A percentile compares a stretch with the other conserved stretches of the same genome.
Evolutionary conservation across 148 eudicot species (phyloP).

Genomic region (Silene uniflora): DNA sequence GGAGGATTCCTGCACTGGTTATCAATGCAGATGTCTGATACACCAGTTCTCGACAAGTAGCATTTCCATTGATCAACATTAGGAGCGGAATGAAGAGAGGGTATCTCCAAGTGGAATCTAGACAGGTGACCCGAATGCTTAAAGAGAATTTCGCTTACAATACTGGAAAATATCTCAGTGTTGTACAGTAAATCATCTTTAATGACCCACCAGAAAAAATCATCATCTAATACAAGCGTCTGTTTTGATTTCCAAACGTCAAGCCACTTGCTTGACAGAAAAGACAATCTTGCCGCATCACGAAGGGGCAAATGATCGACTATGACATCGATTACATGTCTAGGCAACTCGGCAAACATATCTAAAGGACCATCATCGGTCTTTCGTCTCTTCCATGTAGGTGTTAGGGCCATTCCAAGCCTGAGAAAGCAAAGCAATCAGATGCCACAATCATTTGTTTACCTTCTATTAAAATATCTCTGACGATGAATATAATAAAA

Average conservation of each 20-base stretch:
- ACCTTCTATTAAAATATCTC: too few species aligned
- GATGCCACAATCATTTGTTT: too few species aligned
- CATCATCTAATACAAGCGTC: not conserved
- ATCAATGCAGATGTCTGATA: conserved; percentile 22
- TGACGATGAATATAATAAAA: not conserved
- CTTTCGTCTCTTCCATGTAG: not conserved
- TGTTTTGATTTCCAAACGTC: not conserved
- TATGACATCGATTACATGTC: not conserved
- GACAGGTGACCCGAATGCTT: not conserved
- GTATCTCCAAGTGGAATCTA: not conserved
- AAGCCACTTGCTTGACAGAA: not conserved
- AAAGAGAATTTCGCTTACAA: conserved; percentile 1
- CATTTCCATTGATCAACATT: conserved; percentile 23
- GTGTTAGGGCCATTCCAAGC: not conserved
- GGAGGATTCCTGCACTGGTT: not conserved
- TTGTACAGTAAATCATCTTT: not conserved
- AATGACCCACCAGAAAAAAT: not conserved
- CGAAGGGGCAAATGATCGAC: not conserved
- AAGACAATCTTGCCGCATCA: not conserved
- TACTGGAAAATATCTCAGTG: not conserved
- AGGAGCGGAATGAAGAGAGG: not conserved
- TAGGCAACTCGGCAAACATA: not conserved
- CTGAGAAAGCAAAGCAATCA: not conserved
- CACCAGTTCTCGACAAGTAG: conserved; percentile 23
- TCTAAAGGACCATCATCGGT: not conserved